Evolutionary conservation across 768 basidiomycete genomes (phyloP).

Genomic region (Terana coerulea): DNA sequence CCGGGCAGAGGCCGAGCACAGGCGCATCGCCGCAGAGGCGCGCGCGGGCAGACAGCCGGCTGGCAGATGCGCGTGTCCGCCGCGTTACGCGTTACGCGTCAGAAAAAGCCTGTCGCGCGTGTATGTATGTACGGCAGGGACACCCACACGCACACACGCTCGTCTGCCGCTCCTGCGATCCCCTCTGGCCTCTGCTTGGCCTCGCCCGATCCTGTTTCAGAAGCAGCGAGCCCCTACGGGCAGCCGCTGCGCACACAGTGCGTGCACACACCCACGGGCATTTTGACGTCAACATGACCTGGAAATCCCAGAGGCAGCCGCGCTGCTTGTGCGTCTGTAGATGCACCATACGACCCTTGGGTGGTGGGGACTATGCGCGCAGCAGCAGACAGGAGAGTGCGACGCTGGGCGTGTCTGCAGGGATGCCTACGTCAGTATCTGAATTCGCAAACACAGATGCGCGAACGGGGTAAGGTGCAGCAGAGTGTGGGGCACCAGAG

Average conservation of each 20-base stretch:
- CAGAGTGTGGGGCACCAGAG: background rate
- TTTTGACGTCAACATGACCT: constrained; percentile 1
- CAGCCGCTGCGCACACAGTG: too few relatives aligned
- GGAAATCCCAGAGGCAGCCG: background rate
- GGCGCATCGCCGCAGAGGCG: background rate
- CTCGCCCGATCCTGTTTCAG: too few relatives aligned
- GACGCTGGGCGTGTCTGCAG: background rate
- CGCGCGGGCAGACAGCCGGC: background rate
- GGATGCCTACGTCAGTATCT: background rate
- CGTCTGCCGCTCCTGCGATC: too few relatives aligned
- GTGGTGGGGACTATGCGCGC: background rate
- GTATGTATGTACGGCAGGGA: background rate
- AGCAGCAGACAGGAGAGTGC: background rate
- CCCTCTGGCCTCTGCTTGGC: too few relatives aligned
- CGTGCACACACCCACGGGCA: too few relatives aligned
- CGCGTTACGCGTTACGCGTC: constrained; percentile 2
- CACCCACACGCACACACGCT: background rate
- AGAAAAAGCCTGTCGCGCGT: background rate
- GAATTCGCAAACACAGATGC: background rate
- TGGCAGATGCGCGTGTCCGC: background rate
- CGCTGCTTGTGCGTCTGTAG: background rate
- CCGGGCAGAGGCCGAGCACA: too few relatives aligned
- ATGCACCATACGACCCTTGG: background rate
- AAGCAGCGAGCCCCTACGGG: too few relatives aligned
- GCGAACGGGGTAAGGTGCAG: too few relatives aligned